These are phyloP conservation scores for Pythium phragmiticola DNA, from an alignment of 352 stramenopile genomes.

Conservation along the genomic window DNA sequence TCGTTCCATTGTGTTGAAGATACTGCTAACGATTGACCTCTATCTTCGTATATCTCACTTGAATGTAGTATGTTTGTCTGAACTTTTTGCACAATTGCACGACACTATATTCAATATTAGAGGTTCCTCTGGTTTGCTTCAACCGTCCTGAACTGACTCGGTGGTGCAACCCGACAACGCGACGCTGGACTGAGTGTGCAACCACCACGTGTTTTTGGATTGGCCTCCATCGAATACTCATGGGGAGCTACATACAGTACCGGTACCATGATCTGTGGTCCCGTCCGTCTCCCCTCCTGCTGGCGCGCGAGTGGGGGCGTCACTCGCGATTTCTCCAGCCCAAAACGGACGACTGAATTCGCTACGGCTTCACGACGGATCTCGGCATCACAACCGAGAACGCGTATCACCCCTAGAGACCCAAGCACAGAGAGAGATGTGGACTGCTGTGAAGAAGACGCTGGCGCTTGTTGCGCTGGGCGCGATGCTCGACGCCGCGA, in stretches of 20 bases:
- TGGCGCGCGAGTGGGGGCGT: not conserved
- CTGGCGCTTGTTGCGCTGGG: conserved; percentile 1
- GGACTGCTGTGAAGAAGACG: conserved; percentile 12
- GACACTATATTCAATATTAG: not conserved
- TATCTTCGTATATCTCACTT: not conserved
- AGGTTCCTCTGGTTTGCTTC: not conserved
- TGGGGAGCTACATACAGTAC: too few species aligned
- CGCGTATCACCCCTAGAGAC: conserved; percentile 8
- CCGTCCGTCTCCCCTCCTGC: too few species aligned
- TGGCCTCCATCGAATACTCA: too few species aligned
- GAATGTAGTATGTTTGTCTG: not conserved
- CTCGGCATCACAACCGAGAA: not conserved
- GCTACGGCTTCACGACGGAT: conserved; percentile 4
- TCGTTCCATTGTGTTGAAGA: not conserved
- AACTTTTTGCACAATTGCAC: not conserved
- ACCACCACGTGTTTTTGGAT: not conserved
- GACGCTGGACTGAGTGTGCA: conserved; percentile 1
- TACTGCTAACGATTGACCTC: not conserved
- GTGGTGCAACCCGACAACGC: conserved; percentile 8
- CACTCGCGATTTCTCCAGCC: conserved; percentile 15
- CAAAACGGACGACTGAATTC: not conserved
- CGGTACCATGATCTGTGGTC: too few species aligned
- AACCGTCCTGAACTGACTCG: conserved; percentile 4
- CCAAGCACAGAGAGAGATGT: conserved; percentile 2
- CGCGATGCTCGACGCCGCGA: conserved; percentile 3